Evolutionary conservation across 495 filamentous ascomycete species (phyloP).

Genomic region (Penicillium waksmanii): DNA sequence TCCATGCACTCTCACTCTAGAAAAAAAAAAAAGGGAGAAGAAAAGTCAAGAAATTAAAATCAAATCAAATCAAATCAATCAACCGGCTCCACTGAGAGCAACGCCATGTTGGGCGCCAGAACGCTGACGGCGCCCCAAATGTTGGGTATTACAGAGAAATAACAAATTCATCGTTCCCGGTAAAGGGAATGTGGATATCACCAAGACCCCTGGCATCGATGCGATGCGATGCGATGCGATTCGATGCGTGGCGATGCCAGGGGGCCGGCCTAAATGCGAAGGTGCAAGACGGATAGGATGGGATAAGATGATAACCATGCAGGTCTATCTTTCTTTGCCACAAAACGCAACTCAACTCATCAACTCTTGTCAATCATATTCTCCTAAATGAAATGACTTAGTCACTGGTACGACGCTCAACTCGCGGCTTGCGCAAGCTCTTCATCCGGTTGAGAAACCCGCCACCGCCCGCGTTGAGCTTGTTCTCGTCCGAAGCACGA

Average conservation of each 20-base stretch:
- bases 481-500: constrained; percentile 47
- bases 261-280: neutral
- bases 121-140: constrained; percentile 23
- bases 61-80: constrained; percentile 11
- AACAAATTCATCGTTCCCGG: constrained; percentile 30
- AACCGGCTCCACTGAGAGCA: constrained; percentile 24
- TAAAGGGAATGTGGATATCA: constrained; percentile 13
- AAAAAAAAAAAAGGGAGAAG: constrained; percentile 15
- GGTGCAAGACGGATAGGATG: too few species aligned
- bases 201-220: neutral
- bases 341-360: too few species aligned
- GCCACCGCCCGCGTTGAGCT: constrained; percentile 51
- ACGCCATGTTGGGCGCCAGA: constrained; percentile 30
- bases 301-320: constrained; percentile 9
- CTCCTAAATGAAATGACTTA: constrained; percentile 10
- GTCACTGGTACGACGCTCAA: constrained; percentile 47
- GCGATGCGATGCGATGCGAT: too few species aligned
- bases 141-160: constrained; percentile 35
- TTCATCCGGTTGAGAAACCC: constrained; percentile 87
- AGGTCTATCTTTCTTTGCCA: neutral
- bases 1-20: neutral
- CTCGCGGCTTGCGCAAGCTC: constrained; percentile 70
- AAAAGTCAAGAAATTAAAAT: constrained; percentile 11
- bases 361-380: neutral
- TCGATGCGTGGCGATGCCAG: too few species aligned